phyloP scores from a whole-genome alignment of 345 rosid genomes.

The Pelargonium nanum region DNA sequence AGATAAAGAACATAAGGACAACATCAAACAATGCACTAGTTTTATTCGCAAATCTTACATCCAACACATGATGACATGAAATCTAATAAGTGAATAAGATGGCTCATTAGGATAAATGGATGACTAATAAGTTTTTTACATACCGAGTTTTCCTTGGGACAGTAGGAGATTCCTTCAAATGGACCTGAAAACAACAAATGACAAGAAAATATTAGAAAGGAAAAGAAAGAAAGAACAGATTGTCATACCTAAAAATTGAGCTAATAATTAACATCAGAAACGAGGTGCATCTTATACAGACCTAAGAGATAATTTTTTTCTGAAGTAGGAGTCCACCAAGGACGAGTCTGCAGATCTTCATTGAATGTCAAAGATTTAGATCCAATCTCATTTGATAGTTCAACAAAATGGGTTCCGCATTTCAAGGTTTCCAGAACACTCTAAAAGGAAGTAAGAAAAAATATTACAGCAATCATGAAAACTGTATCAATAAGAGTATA shows the following conservation, averaged over 20 bases:
- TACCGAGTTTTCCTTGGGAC: constrained; percentile 60
- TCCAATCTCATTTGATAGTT: constrained; percentile 71
- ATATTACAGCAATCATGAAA: constrained; percentile 7
- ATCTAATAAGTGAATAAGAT: no score
- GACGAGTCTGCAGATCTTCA: constrained; percentile 83
- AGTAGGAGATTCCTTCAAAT: constrained; percentile 65
- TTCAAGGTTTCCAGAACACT: constrained; percentile 61
- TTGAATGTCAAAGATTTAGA: constrained; percentile 58
- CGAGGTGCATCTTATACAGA: constrained; percentile 15
- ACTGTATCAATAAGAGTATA: not conserved
- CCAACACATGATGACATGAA: no score
- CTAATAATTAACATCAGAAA: not conserved
- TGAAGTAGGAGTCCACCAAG: constrained; percentile 94
- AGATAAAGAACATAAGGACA: not conserved
- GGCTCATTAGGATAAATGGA: no score
- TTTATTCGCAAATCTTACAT: no score
- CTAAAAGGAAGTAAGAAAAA: constrained; percentile 27
- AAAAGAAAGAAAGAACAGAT: not conserved
- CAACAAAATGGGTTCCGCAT: constrained; percentile 52
- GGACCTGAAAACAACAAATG: constrained; percentile 48
- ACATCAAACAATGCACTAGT: not conserved
- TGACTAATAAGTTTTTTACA: no score
- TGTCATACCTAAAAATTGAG: not conserved
- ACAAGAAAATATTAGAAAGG: not conserved
- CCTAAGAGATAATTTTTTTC: constrained; percentile 81